Conservation (phyloP, 257 asterid species). For the Buddleja alternifolia region DNA sequence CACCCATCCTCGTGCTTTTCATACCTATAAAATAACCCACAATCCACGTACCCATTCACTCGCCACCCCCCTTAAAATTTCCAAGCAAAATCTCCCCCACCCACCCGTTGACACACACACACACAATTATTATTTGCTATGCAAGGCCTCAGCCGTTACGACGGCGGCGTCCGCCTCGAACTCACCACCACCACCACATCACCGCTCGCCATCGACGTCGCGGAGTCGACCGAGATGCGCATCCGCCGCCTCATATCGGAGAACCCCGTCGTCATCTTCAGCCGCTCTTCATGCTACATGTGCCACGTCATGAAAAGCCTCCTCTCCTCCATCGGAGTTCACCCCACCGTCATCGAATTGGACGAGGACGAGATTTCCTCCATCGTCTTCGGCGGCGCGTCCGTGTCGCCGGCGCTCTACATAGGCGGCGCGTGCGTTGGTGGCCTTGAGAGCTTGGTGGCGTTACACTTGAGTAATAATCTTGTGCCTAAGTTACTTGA, state of each 20-base stretch:
- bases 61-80: background rate
- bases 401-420: slow-evolving; percentile 60
- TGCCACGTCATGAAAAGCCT: slow-evolving; percentile 88
- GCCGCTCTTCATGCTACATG: slow-evolving; percentile 78
- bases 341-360: slow-evolving; percentile 82
- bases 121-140: no score
- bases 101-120: no score
- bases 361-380: slow-evolving; percentile 87
- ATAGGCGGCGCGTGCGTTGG: slow-evolving; percentile 91
- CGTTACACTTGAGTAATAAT: slow-evolving; percentile 73
- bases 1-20: background rate
- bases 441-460: slow-evolving; percentile 81
- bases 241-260: no score
- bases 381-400: slow-evolving; percentile 33
- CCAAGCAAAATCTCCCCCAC: background rate
- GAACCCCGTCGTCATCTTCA: background rate
- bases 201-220: no score
- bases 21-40: background rate
- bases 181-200: no score
- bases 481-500: slow-evolving; percentile 88
- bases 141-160: no score
- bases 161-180: no score
- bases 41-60: background rate
- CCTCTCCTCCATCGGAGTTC: slow-evolving; percentile 73
- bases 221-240: no score